These are phyloP conservation scores for Diphasiastrum complanatum DNA, from an alignment of 83 land plant genomes.

Conservation along the genomic window DNA sequence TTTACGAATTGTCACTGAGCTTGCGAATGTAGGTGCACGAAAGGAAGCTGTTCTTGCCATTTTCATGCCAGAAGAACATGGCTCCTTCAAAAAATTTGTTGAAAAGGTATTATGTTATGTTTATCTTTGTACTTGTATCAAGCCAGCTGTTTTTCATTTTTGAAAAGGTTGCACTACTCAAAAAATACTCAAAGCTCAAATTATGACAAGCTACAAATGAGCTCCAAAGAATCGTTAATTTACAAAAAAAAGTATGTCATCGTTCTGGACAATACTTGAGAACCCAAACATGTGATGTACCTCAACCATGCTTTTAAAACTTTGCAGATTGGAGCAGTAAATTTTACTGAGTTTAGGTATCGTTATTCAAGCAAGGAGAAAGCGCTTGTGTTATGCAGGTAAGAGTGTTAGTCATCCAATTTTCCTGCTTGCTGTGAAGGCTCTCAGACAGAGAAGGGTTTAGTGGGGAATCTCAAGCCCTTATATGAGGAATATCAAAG, in stretches of 20 bases:
- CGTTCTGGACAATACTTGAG: not conserved
- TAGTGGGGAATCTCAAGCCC: too few species aligned
- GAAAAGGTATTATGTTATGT: conserved; percentile 34
- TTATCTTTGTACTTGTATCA: not conserved
- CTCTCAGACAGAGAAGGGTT: too few species aligned
- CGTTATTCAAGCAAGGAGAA: conserved; percentile 43
- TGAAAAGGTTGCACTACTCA: not conserved
- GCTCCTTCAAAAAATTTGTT: conserved; percentile 54
- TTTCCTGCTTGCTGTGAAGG: too few species aligned
- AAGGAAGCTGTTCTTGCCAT: conserved; percentile 78
- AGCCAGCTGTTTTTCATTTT: not conserved
- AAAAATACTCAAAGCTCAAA: too few species aligned
- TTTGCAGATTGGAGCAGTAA: conserved; percentile 60
- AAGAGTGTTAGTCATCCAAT: too few species aligned
- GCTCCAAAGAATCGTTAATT: too few species aligned
- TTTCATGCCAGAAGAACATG: conserved; percentile 55
- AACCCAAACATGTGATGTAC: not conserved
- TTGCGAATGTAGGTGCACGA: conserved; percentile 73
- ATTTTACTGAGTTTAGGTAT: conserved; percentile 81
- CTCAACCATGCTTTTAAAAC: too few species aligned
- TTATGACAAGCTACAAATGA: too few species aligned
- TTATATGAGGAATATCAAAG: too few species aligned
- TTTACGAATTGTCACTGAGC: conserved; percentile 66
- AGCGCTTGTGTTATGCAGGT: conserved; percentile 74
- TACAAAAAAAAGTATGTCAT: too few species aligned